Conservation (phyloP, 1,139 yeast species). For the Magnusiomyces sp. region DNA sequence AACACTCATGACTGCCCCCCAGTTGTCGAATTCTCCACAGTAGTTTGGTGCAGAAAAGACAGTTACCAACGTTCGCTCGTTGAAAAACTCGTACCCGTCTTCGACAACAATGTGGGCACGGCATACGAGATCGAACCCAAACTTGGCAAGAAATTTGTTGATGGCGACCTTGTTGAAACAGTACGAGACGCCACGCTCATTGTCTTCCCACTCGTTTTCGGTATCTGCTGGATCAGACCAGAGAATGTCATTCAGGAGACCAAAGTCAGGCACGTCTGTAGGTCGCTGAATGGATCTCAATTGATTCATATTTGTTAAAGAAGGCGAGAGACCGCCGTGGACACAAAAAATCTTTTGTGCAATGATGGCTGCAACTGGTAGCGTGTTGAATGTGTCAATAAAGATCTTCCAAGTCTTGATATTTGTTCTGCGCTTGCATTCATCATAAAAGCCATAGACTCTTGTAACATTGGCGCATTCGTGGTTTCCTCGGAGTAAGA, state of each 20-base stretch:
- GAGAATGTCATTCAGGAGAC: slow-evolving; percentile 77
- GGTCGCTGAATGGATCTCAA: slow-evolving; percentile 87
- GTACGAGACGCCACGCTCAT: slow-evolving; percentile 90
- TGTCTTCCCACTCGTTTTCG: slow-evolving; percentile 94
- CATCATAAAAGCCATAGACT: slow-evolving; percentile 95
- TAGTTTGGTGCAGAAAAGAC: slow-evolving; percentile 96
- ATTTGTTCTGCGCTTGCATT: slow-evolving; percentile 87
- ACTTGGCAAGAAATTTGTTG: slow-evolving; percentile 76
- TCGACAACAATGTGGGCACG: slow-evolving; percentile 99
- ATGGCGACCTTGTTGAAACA: slow-evolving; percentile 91
- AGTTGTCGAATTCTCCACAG: slow-evolving; percentile 96
- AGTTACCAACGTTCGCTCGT: slow-evolving; percentile 86
- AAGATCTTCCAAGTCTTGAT: slow-evolving; percentile 90
- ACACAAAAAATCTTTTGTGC: slow-evolving; percentile 96
- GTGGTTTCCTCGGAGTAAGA: slow-evolving; percentile 86
- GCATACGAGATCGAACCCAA: slow-evolving; percentile 90
- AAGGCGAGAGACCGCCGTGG: slow-evolving; percentile 95
- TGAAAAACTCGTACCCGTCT: slow-evolving; percentile 96
- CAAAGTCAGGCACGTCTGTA: slow-evolving; percentile 95
- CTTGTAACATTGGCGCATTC: slow-evolving; percentile 95
- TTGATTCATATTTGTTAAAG: slow-evolving; percentile 82
- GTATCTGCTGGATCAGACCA: slow-evolving; percentile 99
- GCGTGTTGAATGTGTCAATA: slow-evolving; percentile 86
- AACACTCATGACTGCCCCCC: slow-evolving; percentile 99
- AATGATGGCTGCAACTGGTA: slow-evolving; percentile 92